These are phyloP conservation scores for Cytospora schulzeri DNA, from an alignment of 2,329 filamentous ascomycete genomes.

Conservation along the genomic window DNA sequence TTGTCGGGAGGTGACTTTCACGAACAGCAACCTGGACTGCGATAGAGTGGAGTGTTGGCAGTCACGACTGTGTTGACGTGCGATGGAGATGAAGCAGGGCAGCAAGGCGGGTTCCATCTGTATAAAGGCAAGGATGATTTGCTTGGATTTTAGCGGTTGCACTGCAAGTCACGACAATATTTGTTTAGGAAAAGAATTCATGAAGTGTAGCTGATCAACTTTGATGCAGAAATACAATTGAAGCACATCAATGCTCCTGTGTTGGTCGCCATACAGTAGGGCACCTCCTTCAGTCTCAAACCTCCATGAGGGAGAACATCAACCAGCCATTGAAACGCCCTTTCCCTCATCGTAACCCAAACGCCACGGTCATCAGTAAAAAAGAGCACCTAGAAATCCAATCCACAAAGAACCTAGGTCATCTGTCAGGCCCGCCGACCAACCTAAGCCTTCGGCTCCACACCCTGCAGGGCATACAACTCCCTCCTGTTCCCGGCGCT, in stretches of 20 bases:
- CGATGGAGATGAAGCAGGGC: background rate
- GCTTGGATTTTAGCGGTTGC: too few relatives aligned
- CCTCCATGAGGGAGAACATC: background rate
- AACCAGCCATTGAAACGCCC: background rate
- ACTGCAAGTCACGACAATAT: too few relatives aligned
- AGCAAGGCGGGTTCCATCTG: background rate
- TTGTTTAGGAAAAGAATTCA: too few relatives aligned
- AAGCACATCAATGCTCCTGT: background rate
- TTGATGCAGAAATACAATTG: background rate
- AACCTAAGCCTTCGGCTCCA: conserved; percentile 9
- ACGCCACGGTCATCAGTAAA: background rate
- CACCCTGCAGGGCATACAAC: conserved; percentile 50
- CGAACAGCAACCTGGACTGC: background rate
- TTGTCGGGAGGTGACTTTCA: background rate
- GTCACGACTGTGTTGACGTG: background rate
- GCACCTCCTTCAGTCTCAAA: background rate
- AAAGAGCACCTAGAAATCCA: background rate
- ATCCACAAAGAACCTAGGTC: background rate
- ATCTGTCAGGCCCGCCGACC: background rate
- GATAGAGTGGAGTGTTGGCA: background rate
- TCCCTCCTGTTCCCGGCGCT: conserved; percentile 53
- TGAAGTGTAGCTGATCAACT: background rate
- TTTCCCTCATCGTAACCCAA: background rate
- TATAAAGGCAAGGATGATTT: too few relatives aligned
- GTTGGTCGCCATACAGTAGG: background rate